Conservation (phyloP, 2,329 filamentous ascomycete species). For the Aspergillus proliferans region DNA sequence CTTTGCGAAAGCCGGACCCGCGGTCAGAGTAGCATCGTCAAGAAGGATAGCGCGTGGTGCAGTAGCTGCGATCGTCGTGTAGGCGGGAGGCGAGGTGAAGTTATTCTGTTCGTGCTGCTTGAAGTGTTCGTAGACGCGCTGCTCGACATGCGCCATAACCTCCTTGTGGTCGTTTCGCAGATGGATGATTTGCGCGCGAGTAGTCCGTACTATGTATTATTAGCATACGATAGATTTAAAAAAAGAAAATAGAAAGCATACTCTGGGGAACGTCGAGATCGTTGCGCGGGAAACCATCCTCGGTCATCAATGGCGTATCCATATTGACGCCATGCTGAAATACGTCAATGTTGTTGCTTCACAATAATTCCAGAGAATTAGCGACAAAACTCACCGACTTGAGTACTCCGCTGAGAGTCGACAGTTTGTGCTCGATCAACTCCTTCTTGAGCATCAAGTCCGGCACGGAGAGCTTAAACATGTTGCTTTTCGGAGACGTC, state of each 20-base stretch:
- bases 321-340: constrained; percentile 85
- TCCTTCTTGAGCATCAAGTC: constrained; percentile 83
- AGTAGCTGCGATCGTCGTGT: not conserved
- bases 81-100: not conserved
- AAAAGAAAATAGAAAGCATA: constrained; percentile 37
- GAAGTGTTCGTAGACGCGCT: constrained; percentile 82
- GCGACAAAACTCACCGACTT: constrained; percentile 60
- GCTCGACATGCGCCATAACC: constrained; percentile 77
- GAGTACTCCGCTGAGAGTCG: constrained; percentile 76
- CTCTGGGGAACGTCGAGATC: constrained; percentile 95
- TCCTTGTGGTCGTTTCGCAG: constrained; percentile 91
- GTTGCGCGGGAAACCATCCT: constrained; percentile 84
- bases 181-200: constrained; percentile 78
- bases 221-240: not conserved
- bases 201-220: constrained; percentile 68
- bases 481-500: constrained; percentile 47
- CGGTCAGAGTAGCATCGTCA: not conserved
- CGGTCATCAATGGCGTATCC: constrained; percentile 78
- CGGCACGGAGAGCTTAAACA: constrained; percentile 61
- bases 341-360: constrained; percentile 9
- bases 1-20: constrained; percentile 65
- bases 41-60: not conserved
- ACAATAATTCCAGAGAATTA: constrained; percentile 2
- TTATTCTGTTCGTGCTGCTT: constrained; percentile 25
- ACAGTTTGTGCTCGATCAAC: constrained; percentile 76